These are phyloP conservation scores for Aspergillus fumigatus DNA, from an alignment of 2,329 filamentous ascomycete genomes.

Conservation along the genomic window DNA sequence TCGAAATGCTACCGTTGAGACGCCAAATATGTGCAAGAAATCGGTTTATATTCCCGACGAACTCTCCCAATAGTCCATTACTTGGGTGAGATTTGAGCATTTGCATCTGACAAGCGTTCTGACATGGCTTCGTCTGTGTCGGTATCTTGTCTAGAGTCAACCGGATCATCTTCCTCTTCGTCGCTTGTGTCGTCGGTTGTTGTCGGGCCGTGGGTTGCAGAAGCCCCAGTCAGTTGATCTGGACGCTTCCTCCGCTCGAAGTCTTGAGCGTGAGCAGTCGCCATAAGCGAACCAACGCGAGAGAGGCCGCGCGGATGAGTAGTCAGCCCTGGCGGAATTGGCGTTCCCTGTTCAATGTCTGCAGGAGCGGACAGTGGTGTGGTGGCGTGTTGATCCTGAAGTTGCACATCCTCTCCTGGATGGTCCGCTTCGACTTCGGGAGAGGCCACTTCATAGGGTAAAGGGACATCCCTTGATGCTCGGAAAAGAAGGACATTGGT, in stretches of 20 bases:
- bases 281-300: constrained; percentile 65
- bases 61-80: not conserved
- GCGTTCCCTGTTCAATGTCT: constrained; percentile 27
- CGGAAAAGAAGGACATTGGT: constrained; percentile 87
- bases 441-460: constrained; percentile 64
- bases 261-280: constrained; percentile 81
- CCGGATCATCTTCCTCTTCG: constrained; percentile 30
- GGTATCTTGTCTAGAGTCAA: constrained; percentile 6
- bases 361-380: constrained; percentile 15
- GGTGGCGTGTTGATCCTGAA: constrained; percentile 21
- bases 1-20: not conserved
- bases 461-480: constrained; percentile 77
- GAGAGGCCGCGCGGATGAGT: constrained; percentile 35
- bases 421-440: constrained; percentile 12
- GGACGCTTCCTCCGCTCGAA: constrained; percentile 73
- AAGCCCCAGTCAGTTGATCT: constrained; percentile 37
- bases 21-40: not conserved
- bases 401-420: constrained; percentile 18
- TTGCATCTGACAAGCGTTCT: constrained; percentile 12
- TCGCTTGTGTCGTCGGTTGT: constrained; percentile 36
- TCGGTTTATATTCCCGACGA: not conserved
- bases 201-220: constrained; percentile 30
- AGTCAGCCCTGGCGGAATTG: constrained; percentile 22
- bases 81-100: constrained; percentile 1
- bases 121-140: constrained; percentile 12